A percentile compares a stretch with the other conserved stretches of the same genome.
phyloP scores from a whole-genome alignment of 2,329 filamentous ascomycete species.

The Colletotrichum aenigma region DNA sequence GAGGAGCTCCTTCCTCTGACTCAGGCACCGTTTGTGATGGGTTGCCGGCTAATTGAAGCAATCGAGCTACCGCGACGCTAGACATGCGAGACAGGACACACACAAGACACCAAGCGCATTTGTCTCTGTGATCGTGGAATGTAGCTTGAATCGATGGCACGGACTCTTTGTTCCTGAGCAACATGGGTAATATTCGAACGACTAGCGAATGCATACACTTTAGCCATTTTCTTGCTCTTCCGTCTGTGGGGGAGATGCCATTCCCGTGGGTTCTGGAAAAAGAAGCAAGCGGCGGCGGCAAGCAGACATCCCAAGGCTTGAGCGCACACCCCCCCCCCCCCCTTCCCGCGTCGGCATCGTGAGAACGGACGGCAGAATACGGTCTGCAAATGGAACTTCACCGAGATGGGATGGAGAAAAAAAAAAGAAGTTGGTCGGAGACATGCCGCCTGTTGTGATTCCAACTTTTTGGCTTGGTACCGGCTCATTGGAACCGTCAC shows the following conservation, averaged over 20 bases:
- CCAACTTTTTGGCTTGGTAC: neutral
- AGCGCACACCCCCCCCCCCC: neutral
- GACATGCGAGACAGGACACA: neutral
- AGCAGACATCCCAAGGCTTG: neutral
- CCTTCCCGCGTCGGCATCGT: neutral
- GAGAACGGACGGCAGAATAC: neutral
- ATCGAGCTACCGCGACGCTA: neutral
- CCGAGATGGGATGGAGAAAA: neutral
- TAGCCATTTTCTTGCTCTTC: neutral
- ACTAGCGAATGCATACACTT: conserved; percentile 6
- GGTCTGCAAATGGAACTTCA: neutral
- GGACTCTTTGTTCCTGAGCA: conserved; percentile 3
- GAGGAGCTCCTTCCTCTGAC: neutral
- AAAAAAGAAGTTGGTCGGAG: neutral
- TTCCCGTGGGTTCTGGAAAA: neutral
- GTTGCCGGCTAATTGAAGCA: neutral
- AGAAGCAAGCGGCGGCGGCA: neutral
- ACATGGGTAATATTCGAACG: neutral
- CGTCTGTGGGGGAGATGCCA: neutral
- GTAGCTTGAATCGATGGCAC: conserved; percentile 1
- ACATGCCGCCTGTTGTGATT: neutral
- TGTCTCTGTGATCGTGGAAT: neutral
- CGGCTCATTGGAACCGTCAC: conserved; percentile 13
- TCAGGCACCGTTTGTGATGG: neutral
- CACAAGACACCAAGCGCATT: neutral